Evolutionary conservation across 331 rosid genomes (phyloP), one percentile per base, ranked within the genome.

Genomic region (Dryas integrifolia): DNA sequence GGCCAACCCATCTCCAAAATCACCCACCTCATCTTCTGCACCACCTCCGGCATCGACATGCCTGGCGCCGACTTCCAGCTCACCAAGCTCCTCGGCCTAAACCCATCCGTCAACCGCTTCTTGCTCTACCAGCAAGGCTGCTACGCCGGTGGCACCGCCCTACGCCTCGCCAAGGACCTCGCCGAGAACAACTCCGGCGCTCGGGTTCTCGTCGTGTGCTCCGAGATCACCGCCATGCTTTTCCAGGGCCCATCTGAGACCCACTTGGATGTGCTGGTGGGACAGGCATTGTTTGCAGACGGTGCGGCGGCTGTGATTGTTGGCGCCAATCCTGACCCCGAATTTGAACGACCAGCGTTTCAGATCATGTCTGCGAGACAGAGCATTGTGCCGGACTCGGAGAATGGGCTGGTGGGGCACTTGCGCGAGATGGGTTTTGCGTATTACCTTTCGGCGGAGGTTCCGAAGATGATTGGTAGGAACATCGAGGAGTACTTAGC

Each of bases 71-170:
- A 88, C 47, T 85, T 80, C 49, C 83, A 81, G 18, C 82, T 84
- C 2, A 0, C 75, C 11, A 86, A 70, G 68, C 90, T 81, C 69
- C 82, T 84, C 18, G 86, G 87, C n/a, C 89, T 86, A 2, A 74
- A 73, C 0, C 86, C 86, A 14, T 70, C 86, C 9, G 76, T 71
- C 49, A 86, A 84, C 45, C 60, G 82, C 9, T 70, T 73, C 76
- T 80, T 82, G 94, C 24, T 88, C 49, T 86, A 86, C 44, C 80
- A 66, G 7, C 84, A 79, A 10, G 91, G 88, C 24, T 88, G 83
- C 67, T 81, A 12, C 7, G 88, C 85, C 2, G 85, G 92, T 3
- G 87, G 82, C 18, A 80, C 87, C 0, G 87, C 69, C 2, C 89
- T 84, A 40, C 86, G 86, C 10, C 78, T 88, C 0, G 89, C 89